phyloP scores from a whole-genome alignment of 1,284 basidiomycete species.

The Malassezia furfur region DNA sequence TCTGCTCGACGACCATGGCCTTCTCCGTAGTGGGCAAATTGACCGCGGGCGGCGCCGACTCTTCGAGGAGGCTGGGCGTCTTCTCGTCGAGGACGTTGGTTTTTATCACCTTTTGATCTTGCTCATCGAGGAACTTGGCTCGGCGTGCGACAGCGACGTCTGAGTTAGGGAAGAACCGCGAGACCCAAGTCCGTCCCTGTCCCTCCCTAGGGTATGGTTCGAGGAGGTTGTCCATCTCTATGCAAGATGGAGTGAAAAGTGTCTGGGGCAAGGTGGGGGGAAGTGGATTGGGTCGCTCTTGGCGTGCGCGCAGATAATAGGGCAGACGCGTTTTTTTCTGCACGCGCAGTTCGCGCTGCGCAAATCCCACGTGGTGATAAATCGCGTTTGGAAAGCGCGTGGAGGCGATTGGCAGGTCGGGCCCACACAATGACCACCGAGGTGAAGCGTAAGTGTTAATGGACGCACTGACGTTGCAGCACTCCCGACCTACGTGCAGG shows the following conservation, averaged over 20 bases:
- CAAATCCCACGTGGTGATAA: no score
- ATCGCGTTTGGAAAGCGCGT: no score
- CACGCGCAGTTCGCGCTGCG: no score
- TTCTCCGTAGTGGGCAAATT: not conserved
- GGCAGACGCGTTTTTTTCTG: no score
- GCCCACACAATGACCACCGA: not conserved
- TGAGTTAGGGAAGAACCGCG: constrained; percentile 6
- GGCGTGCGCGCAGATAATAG: not conserved
- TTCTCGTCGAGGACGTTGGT: not conserved
- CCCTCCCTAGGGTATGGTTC: constrained; percentile 6
- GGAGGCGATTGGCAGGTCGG: no score
- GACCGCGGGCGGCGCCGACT: not conserved
- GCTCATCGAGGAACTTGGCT: constrained; percentile 12
- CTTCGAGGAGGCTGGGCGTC: no score
- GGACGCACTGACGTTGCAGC: constrained; percentile 12
- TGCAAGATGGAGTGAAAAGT: no score
- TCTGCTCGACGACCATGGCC: constrained; percentile 2
- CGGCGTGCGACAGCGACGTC: constrained; percentile 6
- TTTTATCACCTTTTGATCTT: not conserved
- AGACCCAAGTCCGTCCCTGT: constrained; percentile 2
- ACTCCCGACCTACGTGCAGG: constrained; percentile 75
- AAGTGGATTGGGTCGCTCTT: not conserved
- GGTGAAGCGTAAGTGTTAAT: constrained; percentile 3
- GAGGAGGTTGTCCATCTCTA: not conserved
- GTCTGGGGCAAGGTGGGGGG: no score